Percentiles rank a stretch among this genome's conserved stretches.
Conservation (phyloP, 768 basidiomycete genomes). For the Suillus subaureus region DNA sequence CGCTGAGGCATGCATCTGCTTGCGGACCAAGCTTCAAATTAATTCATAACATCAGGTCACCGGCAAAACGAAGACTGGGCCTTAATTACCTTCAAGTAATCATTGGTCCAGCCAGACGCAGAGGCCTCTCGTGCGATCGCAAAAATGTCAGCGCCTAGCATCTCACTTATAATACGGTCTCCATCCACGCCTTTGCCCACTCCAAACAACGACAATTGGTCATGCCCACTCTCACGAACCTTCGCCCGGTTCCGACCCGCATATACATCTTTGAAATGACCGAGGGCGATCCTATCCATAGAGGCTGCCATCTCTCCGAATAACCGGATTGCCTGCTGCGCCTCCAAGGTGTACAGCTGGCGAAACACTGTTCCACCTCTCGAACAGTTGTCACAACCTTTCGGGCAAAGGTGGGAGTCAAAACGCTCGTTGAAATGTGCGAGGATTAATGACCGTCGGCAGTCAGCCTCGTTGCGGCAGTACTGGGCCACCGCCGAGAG, state of each 20-base stretch:
- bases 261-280: conserved; percentile 63
- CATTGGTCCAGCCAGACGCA: conserved; percentile 50
- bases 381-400: conserved; percentile 84
- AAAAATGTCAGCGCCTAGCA: conserved; percentile 54
- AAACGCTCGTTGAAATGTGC: conserved; percentile 89
- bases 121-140: conserved; percentile 46
- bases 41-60: conserved; percentile 7
- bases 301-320: conserved; percentile 46
- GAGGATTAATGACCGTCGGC: conserved; percentile 86
- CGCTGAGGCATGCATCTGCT: conserved; percentile 25
- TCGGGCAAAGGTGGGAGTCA: conserved; percentile 61
- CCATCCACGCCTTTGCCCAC: conserved; percentile 50
- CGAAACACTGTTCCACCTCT: conserved; percentile 45
- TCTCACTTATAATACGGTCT: conserved; percentile 66
- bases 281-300: conserved; percentile 59
- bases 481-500: conserved; percentile 75
- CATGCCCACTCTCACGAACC: conserved; percentile 49
- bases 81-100: conserved; percentile 52
- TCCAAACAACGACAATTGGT: conserved; percentile 53
- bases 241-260: conserved; percentile 58
- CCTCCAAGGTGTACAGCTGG: conserved; percentile 64
- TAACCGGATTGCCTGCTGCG: conserved; percentile 58
- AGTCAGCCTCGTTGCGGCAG: conserved; percentile 80
- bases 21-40: conserved; percentile 19
- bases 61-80: neutral